These are phyloP conservation scores for Wickerhamiella allomyrinae DNA, from an alignment of 805 yeast genomes.

Conservation along the genomic window DNA sequence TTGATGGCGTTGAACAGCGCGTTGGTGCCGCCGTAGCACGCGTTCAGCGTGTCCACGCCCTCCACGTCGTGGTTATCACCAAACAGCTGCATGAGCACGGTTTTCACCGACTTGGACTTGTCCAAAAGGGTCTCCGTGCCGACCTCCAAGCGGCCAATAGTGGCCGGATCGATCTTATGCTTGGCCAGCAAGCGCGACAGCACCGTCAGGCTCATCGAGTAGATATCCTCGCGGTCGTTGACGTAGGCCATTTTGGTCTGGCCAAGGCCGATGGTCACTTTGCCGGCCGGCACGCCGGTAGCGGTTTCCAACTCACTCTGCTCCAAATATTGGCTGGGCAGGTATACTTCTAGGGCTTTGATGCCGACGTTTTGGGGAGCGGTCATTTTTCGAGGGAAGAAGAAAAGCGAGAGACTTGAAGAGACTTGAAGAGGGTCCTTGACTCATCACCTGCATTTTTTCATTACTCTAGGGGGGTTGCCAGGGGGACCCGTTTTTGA, in stretches of 20 bases:
- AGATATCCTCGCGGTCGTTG: constrained; percentile 93
- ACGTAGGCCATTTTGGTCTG: constrained; percentile 97
- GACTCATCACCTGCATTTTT: too few relatives aligned
- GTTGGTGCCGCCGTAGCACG: constrained; percentile 97
- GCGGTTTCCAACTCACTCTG: constrained; percentile 75
- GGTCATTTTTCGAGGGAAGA: constrained; percentile 10
- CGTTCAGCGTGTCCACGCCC: constrained; percentile 91
- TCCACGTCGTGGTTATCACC: constrained; percentile 82
- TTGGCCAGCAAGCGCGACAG: constrained; percentile 61
- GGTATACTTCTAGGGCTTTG: constrained; percentile 86
- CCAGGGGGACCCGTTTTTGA: too few relatives aligned
- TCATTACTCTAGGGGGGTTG: too few relatives aligned
- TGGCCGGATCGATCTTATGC: constrained; percentile 65
- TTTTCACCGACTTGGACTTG: constrained; percentile 91
- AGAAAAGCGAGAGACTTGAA: too few relatives aligned
- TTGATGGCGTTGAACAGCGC: constrained; percentile 87
- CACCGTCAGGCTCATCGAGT: constrained; percentile 87
- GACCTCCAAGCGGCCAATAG: constrained; percentile 89
- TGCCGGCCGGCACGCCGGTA: constrained; percentile 83
- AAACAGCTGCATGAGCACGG: constrained; percentile 87
- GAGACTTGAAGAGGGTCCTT: not conserved
- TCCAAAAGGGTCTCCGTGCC: constrained; percentile 96
- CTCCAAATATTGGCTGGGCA: constrained; percentile 68
- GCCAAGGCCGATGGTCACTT: constrained; percentile 96
- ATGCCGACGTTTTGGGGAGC: constrained; percentile 82